Base-by-base conservation (phyloP, 352 stramenopile genomes). In the Globisporangium iwayamae region DNA sequence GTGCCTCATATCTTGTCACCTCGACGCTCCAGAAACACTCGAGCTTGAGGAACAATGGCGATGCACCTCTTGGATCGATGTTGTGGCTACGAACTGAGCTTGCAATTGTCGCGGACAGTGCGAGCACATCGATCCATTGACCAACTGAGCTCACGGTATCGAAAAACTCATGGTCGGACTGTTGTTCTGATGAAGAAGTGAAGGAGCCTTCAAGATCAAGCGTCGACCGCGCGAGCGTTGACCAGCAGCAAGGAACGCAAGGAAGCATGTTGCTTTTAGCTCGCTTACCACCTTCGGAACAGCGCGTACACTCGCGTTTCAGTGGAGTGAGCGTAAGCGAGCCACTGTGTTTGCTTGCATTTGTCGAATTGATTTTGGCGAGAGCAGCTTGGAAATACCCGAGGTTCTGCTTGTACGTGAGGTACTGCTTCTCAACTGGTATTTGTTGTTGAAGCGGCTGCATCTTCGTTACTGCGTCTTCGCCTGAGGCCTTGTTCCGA, bases 171-270 rank as follows among this genome's bases (percentile, higher is more conserved):
- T 47, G 3, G 6, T 59, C 5, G 14, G 10, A 8, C 28, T 32
- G 20, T 6, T 20, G 7, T 16, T 25, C 8, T 16, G 28, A 41
- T 41, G 18, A 34, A 13, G 8, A 18, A 8, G 34, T 34, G 10
- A 18, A 22, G 4, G 18, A 16, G 10, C 18, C 9, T 22, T 28
- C 13, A 6, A 45, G 7, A n/a, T 47, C 20, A 39, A 60, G 52
- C 22, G 54, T 57, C 14, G 66, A 63, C 3, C 56, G 62, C 13
- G 51, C 36, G 13, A 78, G 41, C 2, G 36, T 14, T 25, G 68
- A 56, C 63, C 68, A 76, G 18, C 66, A 58, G 41, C 73, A 81
- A 14, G 52, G 30, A 0, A 80, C 30, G 41, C 73, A 80, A 9
- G 70, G 67, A n/a, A 70, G 48, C 3, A 52, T 20, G 2, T 2